Conservation (phyloP, 1,284 basidiomycete genomes). For the Xerocomus minutiporus region DNA sequence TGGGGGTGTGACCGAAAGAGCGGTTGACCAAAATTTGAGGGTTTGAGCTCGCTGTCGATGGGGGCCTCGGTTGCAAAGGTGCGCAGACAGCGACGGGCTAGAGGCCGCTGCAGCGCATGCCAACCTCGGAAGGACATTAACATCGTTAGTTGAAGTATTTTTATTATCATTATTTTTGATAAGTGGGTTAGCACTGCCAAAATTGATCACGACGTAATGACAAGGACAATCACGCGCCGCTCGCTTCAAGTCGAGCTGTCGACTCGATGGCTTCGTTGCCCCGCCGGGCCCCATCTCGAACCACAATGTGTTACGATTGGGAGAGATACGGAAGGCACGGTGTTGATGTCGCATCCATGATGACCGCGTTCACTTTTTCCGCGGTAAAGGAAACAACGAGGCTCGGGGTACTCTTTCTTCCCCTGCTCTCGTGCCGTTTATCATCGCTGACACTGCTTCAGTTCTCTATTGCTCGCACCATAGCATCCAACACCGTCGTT, state of each 20-base stretch:
- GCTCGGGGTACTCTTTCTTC: slow-evolving; percentile 49
- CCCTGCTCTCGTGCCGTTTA: not conserved
- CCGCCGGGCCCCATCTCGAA: slow-evolving; percentile 7
- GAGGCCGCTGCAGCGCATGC: slow-evolving; percentile 11
- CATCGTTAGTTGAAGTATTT: slow-evolving; percentile 5
- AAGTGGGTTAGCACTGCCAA: not conserved
- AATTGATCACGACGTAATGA: not conserved
- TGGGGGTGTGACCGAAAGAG: slow-evolving; percentile 75
- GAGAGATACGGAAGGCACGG: slow-evolving; percentile 58
- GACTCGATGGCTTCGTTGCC: slow-evolving; percentile 21
- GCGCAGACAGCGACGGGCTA: slow-evolving; percentile 15
- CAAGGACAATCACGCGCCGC: slow-evolving; percentile 21
- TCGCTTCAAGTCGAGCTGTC: slow-evolving; percentile 3
- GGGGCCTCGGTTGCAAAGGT: slow-evolving; percentile 37
- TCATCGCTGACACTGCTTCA: slow-evolving; percentile 25
- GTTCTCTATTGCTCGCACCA: slow-evolving; percentile 64
- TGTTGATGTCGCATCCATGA: slow-evolving; percentile 60
- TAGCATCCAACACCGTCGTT: slow-evolving; percentile 55
- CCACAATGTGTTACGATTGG: slow-evolving; percentile 41
- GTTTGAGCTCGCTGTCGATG: slow-evolving; percentile 42
- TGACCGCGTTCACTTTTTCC: slow-evolving; percentile 58
- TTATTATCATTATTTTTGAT: slow-evolving; percentile 2
- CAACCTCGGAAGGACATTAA: slow-evolving; percentile 21
- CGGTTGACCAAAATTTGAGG: slow-evolving; percentile 74
- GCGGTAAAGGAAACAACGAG: slow-evolving; percentile 64